phyloP scores from a whole-genome alignment of 371 early-diverging fungal species.

The Mucor circinelloides region DNA sequence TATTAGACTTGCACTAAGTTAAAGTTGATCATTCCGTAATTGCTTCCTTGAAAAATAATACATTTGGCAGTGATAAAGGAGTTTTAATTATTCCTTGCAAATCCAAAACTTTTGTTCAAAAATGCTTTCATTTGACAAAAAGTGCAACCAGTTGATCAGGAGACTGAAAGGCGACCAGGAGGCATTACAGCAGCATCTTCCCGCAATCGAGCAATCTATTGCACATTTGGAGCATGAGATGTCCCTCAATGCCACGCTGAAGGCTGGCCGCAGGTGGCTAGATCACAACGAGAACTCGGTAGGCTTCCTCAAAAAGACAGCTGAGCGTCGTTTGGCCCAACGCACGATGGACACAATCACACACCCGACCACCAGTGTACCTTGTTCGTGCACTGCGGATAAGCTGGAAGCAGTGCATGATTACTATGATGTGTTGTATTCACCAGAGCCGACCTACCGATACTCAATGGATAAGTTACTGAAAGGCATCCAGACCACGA shows the following conservation, averaged over 20 bases:
- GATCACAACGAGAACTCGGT: constrained; percentile 12
- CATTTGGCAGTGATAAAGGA: too few relatives aligned
- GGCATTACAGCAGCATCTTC: neutral
- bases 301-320: constrained; percentile 6
- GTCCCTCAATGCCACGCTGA: neutral
- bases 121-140: too few relatives aligned
- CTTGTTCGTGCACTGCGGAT: neutral
- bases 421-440: constrained; percentile 11
- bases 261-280: constrained; percentile 3
- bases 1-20: too few relatives aligned
- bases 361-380: neutral
- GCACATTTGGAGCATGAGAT: constrained; percentile 2
- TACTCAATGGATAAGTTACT: neutral
- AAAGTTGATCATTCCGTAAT: too few relatives aligned
- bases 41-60: too few relatives aligned
- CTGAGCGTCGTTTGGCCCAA: neutral
- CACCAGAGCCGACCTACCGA: neutral
- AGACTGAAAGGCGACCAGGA: neutral
- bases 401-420: constrained; percentile 8
- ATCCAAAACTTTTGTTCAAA: too few relatives aligned
- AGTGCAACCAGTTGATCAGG: neutral
- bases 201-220: neutral
- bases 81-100: too few relatives aligned
- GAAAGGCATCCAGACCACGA: neutral
- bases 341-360: neutral